These are phyloP conservation scores for Penicillium lagena DNA, from an alignment of 495 filamentous ascomycete species.

Conservation along the genomic window DNA sequence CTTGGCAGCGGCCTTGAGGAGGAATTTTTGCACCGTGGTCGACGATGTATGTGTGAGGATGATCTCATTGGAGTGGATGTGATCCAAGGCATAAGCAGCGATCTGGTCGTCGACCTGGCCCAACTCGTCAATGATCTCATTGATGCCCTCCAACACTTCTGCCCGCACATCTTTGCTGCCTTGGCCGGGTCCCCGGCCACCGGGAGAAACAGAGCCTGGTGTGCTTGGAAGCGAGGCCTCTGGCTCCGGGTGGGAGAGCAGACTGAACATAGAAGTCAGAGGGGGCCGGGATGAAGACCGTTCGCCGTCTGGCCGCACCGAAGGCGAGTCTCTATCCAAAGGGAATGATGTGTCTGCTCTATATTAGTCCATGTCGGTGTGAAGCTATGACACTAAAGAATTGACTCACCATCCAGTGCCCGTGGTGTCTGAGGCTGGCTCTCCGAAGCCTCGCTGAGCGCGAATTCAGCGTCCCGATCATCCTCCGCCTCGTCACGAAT, in stretches of 20 bases:
- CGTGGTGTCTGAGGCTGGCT: slow-evolving; percentile 46
- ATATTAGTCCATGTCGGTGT: slow-evolving; percentile 3
- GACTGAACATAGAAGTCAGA: slow-evolving; percentile 74
- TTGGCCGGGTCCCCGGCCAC: slow-evolving; percentile 26
- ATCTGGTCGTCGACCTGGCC: slow-evolving; percentile 85
- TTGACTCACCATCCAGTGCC: slow-evolving; percentile 26
- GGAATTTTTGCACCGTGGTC: slow-evolving; percentile 75
- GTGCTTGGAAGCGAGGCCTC: slow-evolving; percentile 39
- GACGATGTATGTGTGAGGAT: slow-evolving; percentile 80
- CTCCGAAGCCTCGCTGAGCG: slow-evolving; percentile 45
- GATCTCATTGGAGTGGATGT: slow-evolving; percentile 86
- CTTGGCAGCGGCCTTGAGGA: slow-evolving; percentile 75
- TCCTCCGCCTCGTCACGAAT: slow-evolving; percentile 88
- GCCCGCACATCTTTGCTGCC: slow-evolving; percentile 62
- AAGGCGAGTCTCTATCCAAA: slow-evolving; percentile 26
- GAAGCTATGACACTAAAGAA: too few relatives aligned
- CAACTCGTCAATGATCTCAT: slow-evolving; percentile 88
- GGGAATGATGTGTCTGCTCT: slow-evolving; percentile 26
- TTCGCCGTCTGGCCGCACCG: slow-evolving; percentile 26
- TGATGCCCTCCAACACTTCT: slow-evolving; percentile 83
- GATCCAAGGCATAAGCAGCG: slow-evolving; percentile 73
- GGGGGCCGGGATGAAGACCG: slow-evolving; percentile 45
- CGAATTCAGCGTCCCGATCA: slow-evolving; percentile 61
- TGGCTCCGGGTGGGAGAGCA: slow-evolving; percentile 58
- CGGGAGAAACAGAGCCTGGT: slow-evolving; percentile 35